phyloP scores from a whole-genome alignment of 129 eudicot species.

The Tanacetum coccineum region DNA sequence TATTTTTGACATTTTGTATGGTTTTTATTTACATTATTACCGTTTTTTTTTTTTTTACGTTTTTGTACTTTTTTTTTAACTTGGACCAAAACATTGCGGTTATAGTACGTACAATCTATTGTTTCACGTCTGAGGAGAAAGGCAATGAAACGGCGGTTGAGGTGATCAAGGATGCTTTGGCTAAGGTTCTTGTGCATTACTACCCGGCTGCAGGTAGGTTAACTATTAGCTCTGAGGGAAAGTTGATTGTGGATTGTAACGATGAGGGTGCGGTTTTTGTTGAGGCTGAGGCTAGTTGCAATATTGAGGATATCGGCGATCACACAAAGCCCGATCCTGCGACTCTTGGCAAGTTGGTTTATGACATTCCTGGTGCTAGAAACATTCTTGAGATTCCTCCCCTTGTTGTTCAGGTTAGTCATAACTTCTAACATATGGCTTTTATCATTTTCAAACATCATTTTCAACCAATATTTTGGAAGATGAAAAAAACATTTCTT shows the following conservation, averaged over 20 bases:
- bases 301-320: conserved; percentile 57
- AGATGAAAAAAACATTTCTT: too few species aligned
- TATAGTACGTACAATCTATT: conserved; percentile 71
- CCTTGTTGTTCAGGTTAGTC: conserved; percentile 67
- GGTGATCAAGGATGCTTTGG: conserved; percentile 68
- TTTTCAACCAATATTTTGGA: too few species aligned
- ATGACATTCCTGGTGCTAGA: conserved; percentile 70
- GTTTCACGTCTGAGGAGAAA: conserved; percentile 57
- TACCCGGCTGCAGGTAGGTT: conserved; percentile 87
- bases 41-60: too few species aligned
- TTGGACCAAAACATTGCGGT: conserved; percentile 95
- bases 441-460: too few species aligned
- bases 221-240: conserved; percentile 55
- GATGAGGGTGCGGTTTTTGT: conserved; percentile 87
- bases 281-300: conserved; percentile 76
- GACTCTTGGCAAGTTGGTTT: conserved; percentile 77
- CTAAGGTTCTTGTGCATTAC: conserved; percentile 78
- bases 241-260: conserved; percentile 68
- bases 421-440: too few species aligned
- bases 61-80: too few species aligned
- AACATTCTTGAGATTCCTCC: conserved; percentile 78
- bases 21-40: too few species aligned
- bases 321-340: conserved; percentile 79
- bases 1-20: too few species aligned
- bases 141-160: conserved; percentile 60